Conservation (phyloP, 2,329 filamentous ascomycete species). For the Ophiostoma australiae region DNA sequence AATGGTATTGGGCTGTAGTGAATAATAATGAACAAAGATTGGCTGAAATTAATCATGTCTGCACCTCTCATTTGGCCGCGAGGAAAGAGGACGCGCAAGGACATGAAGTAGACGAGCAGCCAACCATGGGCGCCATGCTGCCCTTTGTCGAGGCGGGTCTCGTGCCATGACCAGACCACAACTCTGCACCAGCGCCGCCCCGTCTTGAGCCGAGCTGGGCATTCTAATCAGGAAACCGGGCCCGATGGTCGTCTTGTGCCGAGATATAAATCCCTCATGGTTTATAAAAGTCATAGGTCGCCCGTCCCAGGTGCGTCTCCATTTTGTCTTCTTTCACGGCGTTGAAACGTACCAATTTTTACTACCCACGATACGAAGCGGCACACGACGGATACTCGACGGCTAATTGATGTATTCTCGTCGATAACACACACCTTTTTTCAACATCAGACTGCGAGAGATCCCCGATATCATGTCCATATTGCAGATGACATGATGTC, state of each 20-base stretch:
- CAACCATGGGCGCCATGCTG: background rate
- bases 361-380: background rate
- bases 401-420: background rate
- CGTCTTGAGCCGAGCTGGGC: background rate
- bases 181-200: background rate
- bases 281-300: slow-evolving; percentile 16
- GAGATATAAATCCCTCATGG: slow-evolving; percentile 15
- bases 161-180: background rate
- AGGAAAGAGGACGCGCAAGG: slow-evolving; percentile 18
- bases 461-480: background rate
- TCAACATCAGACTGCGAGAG: slow-evolving; percentile 7
- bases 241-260: background rate
- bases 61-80: background rate
- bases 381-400: slow-evolving; percentile 2
- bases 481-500: background rate
- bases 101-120: slow-evolving; percentile 25
- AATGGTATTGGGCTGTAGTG: background rate
- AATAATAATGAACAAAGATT: background rate
- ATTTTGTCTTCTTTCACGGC: background rate
- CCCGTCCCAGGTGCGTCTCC: background rate
- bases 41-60: background rate
- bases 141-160: slow-evolving; percentile 6
- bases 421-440: background rate
- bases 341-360: slow-evolving; percentile 1
- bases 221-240: background rate